Evolutionary conservation across 768 basidiomycete species (phyloP), one percentile per base, ranked within the genome.

Genomic region (Clitopilus hobsonii): DNA sequence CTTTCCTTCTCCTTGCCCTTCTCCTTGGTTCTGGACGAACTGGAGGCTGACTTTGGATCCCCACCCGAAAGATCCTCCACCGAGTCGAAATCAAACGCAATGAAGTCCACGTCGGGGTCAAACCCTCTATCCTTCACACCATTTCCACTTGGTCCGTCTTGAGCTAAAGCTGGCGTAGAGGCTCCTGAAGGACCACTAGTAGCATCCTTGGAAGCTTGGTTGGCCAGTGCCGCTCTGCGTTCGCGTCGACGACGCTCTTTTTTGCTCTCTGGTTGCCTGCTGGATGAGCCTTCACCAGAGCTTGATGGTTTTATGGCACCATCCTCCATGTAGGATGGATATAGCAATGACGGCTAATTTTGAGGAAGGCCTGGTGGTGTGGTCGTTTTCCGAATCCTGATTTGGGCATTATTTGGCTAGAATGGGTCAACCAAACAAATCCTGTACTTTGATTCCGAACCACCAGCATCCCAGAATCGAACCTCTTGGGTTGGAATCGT

Each of bases 31-130:
- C 45, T n/a, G 41, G 20, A 38, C 23, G 22, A 29, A 11, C 16
- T 38, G 14, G 24, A n/a, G 8, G 14, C 32, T 14, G 49, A 22
- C 24, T 55, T 22, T 8, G 48, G 8, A 11, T 28, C 36, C 27
- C 28, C 28, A 32, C 22, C n/a, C 3, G 41, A 45, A 45, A 45
- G 41, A 24, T 54, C 58, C 8, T 52, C 58, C 16, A 45, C 54
- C 18, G 57, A 54, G 16, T 49, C 56, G 23, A 64, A 57, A 3
- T 20, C 54, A 58, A 67, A 64, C 41, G 58, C 51, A 53, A 67
- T 62, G 32, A 68, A 74, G 53, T 73, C 72, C 25, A 67, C 65
- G 30, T 64, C 67, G 28, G 66, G 66, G 25, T 63, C 68, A 51
- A 74, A 74, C 25, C 25, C 49, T 10, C 52, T 36, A 38, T 24